Percentiles rank a stretch among this genome's conserved stretches.
phyloP scores from a whole-genome alignment of 2,329 filamentous ascomycete genomes.

The Pseudogymnoascus sp. region DNA sequence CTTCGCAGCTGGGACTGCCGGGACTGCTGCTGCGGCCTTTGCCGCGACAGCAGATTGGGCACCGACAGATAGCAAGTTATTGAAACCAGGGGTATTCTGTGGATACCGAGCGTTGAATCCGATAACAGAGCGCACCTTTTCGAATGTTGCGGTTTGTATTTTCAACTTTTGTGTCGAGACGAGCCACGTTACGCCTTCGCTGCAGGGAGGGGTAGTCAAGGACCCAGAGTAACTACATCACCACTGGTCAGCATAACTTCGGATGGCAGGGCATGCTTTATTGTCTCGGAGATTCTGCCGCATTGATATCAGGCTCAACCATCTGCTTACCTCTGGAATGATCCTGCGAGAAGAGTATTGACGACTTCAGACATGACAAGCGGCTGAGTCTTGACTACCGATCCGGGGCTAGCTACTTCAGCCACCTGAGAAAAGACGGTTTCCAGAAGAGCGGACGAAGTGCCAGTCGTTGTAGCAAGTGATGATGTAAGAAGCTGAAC shows the following conservation, averaged over 20 bases:
- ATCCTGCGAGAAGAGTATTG: constrained; percentile 25
- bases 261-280: background rate
- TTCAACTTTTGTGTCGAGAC: constrained; percentile 43
- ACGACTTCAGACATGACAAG: constrained; percentile 41
- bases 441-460: constrained; percentile 39
- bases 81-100: constrained; percentile 43
- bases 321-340: constrained; percentile 17
- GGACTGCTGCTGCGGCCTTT: background rate
- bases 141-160: constrained; percentile 44
- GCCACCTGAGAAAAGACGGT: constrained; percentile 40
- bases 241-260: constrained; percentile 17
- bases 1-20: background rate
- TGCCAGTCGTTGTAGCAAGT: constrained; percentile 34
- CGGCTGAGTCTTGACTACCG: constrained; percentile 35
- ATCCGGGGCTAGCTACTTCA: constrained; percentile 40
- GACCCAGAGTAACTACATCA: constrained; percentile 47
- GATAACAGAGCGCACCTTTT: constrained; percentile 46
- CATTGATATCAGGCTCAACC: background rate
- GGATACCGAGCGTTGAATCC: constrained; percentile 52
- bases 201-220: constrained; percentile 57
- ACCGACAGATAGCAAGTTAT: constrained; percentile 37
- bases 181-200: constrained; percentile 50
- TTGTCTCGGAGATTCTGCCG: background rate
- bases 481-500: constrained; percentile 28
- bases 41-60: background rate